Evolutionary conservation across 176 grass and related monocot genomes (phyloP), one percentile per base, ranked within the genome.

Genomic region (Cocos nucifera): DNA sequence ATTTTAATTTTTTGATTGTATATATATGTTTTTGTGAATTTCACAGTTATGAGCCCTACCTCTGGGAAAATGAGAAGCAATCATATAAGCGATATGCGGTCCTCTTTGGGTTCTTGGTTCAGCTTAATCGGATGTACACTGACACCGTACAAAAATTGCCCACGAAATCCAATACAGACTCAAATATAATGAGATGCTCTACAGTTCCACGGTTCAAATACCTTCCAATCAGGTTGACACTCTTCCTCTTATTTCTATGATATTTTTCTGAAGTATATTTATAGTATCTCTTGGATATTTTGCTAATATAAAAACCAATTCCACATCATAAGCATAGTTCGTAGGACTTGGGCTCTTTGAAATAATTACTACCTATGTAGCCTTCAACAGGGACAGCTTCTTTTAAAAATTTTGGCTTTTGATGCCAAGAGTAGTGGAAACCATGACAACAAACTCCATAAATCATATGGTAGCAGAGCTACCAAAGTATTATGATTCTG

Each of bases 51-150:
- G 94, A 99, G 60, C 64, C 85, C 63, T 99, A 99, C 64, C 62
- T 99, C 17, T 93, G 94, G 94, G 88, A 93, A 85, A 99, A 99
- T 63, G 94, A 99, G 88, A 92, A 99, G 74, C 94, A 99, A 79
- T 99, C 85, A 75, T 99, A 99, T 77, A 99, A 92, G 79, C 80
- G 88, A 25, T 89, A 81, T 57, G 88, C 86, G 22, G 94, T 99
- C 74, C 78, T 99, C 58, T 93, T 99, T 21, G 94, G 94, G 19
- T 99, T 86, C 75, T 81, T 99, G 63, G 94, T 99, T 77, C 85
- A 99, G 73, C 54, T 99, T 54, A 99, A 99, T 78, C 85, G 83
- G 54, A 74, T 89, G 79, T 93, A 99, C 62, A 99, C 88, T 21
- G 82, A 86, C 61, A 61, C 60, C 55, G 64, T 79, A 54, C 94